Base-by-base conservation (phyloP, 2,329 filamentous ascomycete species). In the Aspergillus terreus region DNA sequence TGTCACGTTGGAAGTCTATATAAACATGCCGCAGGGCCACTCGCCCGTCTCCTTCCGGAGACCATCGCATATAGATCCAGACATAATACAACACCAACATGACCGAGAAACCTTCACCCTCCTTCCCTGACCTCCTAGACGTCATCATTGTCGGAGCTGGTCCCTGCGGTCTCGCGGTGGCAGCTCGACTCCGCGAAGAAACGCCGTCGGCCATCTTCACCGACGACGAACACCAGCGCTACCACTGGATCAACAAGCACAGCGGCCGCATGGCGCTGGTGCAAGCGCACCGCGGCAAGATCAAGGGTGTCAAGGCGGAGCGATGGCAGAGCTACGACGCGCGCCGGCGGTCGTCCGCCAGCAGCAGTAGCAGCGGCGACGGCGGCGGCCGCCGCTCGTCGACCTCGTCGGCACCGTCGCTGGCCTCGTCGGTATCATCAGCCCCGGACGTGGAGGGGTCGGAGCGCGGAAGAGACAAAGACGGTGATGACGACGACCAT, bases 141-240 rank as follows among this genome's bases (percentile, higher is more conserved):
- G 82, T 91, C 6, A 71, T 89, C 52, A 86, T 90, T 63, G 73
- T 92, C 38, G 88, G 88, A 7, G 87, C 84, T 6, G 88, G 89
- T 0, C 87, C 88, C 4, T 87, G 84, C 57, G 87, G 88, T 4
- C 82, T 92, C 3, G 87, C 86, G 4, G 82, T 87, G 5, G 87
- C 89, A 7, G 83, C 87, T 1, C 81, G 88, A 4, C 78, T 92
- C 1, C 79, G 81, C 40, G 88, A 92, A 69, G 77, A 80, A 49
- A 87, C 86, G 0, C 88, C 88, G 0, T 88, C 86, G 0, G 87
- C 88, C 1, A 82, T 91, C 47, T 92, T 92, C 70, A 92, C 88
- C 0, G 88, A 92, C 63, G 87, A 89, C 58, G 89, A 92, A 63
- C 88, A 92, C 62, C 83, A 86, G 40, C 79, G 88, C n/a, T 92